These are phyloP conservation scores for Diospyros lotus DNA, from an alignment of 148 eudicot genomes.

Conservation along the genomic window DNA sequence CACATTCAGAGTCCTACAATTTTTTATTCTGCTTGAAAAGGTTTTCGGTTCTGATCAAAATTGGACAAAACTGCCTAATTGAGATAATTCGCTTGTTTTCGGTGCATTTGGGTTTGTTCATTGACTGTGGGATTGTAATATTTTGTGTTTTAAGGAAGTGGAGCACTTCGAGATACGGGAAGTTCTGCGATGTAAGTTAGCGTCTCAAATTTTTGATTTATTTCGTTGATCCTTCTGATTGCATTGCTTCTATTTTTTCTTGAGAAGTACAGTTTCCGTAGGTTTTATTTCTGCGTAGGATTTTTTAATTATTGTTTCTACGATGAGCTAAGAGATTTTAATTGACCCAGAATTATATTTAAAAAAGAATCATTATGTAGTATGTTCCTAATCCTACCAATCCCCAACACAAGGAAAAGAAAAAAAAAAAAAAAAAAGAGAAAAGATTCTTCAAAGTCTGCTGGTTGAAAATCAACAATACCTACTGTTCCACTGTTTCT, in stretches of 20 bases:
- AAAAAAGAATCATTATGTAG: too few relatives aligned
- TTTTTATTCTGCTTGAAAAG: background rate
- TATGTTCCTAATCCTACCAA: too few relatives aligned
- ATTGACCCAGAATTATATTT: too few relatives aligned
- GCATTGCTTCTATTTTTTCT: background rate
- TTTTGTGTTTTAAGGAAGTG: conserved; percentile 50
- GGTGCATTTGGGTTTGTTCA: background rate
- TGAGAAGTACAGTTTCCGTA: background rate
- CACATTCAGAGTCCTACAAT: background rate
- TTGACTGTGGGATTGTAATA: background rate
- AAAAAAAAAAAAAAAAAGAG: too few relatives aligned
- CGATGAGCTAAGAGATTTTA: too few relatives aligned
- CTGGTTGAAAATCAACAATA: too few relatives aligned
- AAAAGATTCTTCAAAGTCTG: too few relatives aligned
- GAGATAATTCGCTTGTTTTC: background rate
- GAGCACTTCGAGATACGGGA: conserved; percentile 90
- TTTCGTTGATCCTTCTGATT: background rate
- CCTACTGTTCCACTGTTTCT: too few relatives aligned
- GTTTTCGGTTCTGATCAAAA: too few relatives aligned
- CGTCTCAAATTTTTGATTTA: background rate
- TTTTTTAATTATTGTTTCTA: too few relatives aligned
- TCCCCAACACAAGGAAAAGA: too few relatives aligned
- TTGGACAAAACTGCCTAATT: too few relatives aligned
- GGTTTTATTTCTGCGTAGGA: background rate
- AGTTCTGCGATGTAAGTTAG: conserved; percentile 77